These are phyloP conservation scores for Chlorophyllum brunneum DNA, from an alignment of 768 basidiomycete species.

Conservation along the genomic window DNA sequence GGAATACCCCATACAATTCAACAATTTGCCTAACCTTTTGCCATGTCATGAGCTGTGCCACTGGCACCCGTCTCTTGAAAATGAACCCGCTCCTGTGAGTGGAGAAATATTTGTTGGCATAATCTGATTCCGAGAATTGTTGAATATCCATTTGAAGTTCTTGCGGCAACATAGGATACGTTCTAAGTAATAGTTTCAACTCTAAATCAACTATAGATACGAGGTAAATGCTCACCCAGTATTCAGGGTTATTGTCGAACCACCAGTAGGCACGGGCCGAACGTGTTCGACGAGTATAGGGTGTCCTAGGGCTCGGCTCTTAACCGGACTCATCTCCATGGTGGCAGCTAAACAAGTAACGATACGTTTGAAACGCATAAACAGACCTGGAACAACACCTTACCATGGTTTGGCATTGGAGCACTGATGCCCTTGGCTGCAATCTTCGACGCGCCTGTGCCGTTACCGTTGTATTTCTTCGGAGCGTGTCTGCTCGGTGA, in stretches of 20 bases:
- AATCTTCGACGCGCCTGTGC: conserved; percentile 31
- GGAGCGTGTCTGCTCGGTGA: conserved; percentile 45
- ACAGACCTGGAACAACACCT: conserved; percentile 17
- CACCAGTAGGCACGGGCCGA: conserved; percentile 12
- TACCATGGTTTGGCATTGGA: conserved; percentile 71
- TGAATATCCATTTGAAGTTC: conserved; percentile 83
- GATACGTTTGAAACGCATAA: conserved; percentile 11
- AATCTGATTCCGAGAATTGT: conserved; percentile 83
- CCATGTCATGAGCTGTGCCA: conserved; percentile 88
- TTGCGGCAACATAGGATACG: conserved; percentile 73
- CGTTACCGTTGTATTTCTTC: conserved; percentile 28
- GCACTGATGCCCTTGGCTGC: conserved; percentile 64
- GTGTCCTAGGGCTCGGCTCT: conserved; percentile 53
- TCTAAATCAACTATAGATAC: conserved; percentile 7
- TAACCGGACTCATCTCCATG: conserved; percentile 70
- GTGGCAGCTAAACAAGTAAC: conserved; percentile 49
- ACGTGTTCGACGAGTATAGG: conserved; percentile 54
- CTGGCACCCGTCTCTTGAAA: conserved; percentile 76
- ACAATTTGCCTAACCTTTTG: conserved; percentile 54
- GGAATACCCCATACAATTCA: not conserved
- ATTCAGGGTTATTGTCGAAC: conserved; percentile 44
- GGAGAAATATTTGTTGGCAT: conserved; percentile 84
- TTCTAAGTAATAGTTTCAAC: conserved; percentile 36
- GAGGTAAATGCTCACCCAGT: conserved; percentile 52
- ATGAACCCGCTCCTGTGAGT: conserved; percentile 88